A percentile compares a stretch with the other conserved stretches of the same genome.
Evolutionary conservation across 805 yeast species (phyloP).

Genomic region (Tetrapisispora nanseiensis): DNA sequence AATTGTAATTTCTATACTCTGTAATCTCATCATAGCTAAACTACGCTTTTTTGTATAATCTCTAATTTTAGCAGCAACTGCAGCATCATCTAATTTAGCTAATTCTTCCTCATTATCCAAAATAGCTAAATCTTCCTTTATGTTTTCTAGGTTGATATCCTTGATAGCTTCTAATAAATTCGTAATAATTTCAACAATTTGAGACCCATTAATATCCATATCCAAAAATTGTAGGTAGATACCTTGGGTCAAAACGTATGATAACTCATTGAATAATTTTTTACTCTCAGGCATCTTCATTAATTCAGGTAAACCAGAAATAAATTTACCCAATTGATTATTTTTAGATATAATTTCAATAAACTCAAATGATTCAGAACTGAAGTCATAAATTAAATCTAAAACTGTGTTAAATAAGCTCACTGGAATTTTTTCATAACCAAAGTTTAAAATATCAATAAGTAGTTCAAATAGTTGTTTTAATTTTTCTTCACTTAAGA

Average conservation of each 20-base stretch:
- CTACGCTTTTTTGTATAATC: constrained; percentile 34
- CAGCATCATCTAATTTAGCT: constrained; percentile 7
- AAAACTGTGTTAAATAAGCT: constrained; percentile 43
- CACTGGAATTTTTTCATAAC: constrained; percentile 28
- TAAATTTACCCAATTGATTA: constrained; percentile 10
- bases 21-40: constrained; percentile 43
- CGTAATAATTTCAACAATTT: constrained; percentile 19
- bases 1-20: constrained; percentile 57
- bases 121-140: constrained; percentile 17
- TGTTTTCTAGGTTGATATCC: constrained; percentile 27
- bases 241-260: constrained; percentile 31
- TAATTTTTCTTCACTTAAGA: constrained; percentile 24
- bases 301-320: constrained; percentile 11
- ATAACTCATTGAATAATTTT: constrained; percentile 24
- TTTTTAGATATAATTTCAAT: constrained; percentile 25
- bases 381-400: constrained; percentile 51
- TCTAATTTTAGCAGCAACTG: constrained; percentile 24
- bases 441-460: constrained; percentile 22
- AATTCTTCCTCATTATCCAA: constrained; percentile 14
- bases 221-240: constrained; percentile 32
- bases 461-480: constrained; percentile 21
- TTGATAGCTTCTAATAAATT: constrained; percentile 21
- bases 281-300: not conserved
- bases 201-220: constrained; percentile 14
- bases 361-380: constrained; percentile 49